These are phyloP conservation scores for Diaporthe nobilis DNA, from an alignment of 2,329 filamentous ascomycete species.

Conservation along the genomic window DNA sequence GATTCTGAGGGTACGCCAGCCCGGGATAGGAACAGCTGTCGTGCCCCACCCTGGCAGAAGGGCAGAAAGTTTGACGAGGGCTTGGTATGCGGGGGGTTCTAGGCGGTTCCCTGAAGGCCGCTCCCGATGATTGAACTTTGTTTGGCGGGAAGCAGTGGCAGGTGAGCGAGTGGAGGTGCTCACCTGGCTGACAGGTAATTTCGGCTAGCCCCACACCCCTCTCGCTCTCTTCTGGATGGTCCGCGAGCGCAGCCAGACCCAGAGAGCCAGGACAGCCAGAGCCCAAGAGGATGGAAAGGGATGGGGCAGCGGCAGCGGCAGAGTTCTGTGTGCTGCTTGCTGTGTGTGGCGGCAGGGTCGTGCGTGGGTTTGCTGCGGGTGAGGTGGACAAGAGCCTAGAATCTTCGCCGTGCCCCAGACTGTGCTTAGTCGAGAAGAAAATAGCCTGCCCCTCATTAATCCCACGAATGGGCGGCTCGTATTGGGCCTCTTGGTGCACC, in stretches of 20 bases:
- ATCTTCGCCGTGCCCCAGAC: constrained; percentile 36
- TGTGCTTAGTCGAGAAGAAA: constrained; percentile 2
- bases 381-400: constrained; percentile 33
- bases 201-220: not conserved
- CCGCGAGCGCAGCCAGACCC: constrained; percentile 4
- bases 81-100: constrained; percentile 36
- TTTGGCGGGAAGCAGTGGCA: constrained; percentile 27
- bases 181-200: constrained; percentile 29
- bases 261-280: constrained; percentile 4
- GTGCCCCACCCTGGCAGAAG: constrained; percentile 27
- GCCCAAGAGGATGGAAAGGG: constrained; percentile 29
- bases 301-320: constrained; percentile 5
- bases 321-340: not conserved
- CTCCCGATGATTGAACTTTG: constrained; percentile 30
- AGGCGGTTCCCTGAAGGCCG: constrained; percentile 36
- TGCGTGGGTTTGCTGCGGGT: not conserved
- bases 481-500: not conserved
- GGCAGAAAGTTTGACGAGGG: constrained; percentile 26
- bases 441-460: constrained; percentile 27
- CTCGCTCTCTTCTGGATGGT: not conserved
- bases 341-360: not conserved
- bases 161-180: constrained; percentile 16
- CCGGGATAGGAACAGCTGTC: constrained; percentile 23
- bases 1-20: constrained; percentile 14
- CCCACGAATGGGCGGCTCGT: constrained; percentile 28